phyloP scores from a whole-genome alignment of 2,329 filamentous ascomycete species.

The Truncatella angustata region DNA sequence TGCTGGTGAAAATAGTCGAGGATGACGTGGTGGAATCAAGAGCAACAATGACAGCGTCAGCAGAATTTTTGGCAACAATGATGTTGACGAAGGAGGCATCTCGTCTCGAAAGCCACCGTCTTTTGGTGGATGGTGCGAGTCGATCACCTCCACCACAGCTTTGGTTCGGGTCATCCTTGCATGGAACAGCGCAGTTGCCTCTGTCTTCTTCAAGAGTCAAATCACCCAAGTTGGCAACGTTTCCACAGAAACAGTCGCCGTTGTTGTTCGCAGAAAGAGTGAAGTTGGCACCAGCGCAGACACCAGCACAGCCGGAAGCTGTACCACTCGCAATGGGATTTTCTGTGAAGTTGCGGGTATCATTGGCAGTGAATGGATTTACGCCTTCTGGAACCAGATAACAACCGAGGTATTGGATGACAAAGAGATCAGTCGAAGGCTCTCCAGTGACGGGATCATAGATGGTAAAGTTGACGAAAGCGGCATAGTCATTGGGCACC shows the following conservation, averaged over 20 bases:
- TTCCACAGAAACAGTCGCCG: slow-evolving; percentile 14
- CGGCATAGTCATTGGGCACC: slow-evolving; percentile 1
- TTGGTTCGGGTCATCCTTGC: neutral
- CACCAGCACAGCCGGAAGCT: slow-evolving; percentile 11
- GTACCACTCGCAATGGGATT: neutral
- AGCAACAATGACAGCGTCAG: slow-evolving; percentile 6
- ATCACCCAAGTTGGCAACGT: neutral
- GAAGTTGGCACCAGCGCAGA: slow-evolving; percentile 8
- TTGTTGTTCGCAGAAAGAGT: slow-evolving; percentile 11
- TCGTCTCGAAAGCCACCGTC: neutral
- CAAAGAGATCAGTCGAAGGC: neutral
- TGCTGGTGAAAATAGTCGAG: neutral
- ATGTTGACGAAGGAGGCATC: slow-evolving; percentile 10
- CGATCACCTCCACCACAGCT: slow-evolving; percentile 1
- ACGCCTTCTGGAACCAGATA: slow-evolving; percentile 2
- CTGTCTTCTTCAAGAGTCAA: neutral
- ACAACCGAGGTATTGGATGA: slow-evolving; percentile 13
- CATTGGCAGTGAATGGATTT: slow-evolving; percentile 6
- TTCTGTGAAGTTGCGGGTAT: slow-evolving; percentile 1
- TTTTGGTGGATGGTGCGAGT: neutral
- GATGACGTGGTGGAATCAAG: neutral
- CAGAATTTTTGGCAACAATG: slow-evolving; percentile 7
- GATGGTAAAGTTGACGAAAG: slow-evolving; percentile 1
- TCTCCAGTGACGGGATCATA: neutral
- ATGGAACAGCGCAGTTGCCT: neutral